phyloP scores from a whole-genome alignment of 495 filamentous ascomycete species.

The Neurospora sublineolata region DNA sequence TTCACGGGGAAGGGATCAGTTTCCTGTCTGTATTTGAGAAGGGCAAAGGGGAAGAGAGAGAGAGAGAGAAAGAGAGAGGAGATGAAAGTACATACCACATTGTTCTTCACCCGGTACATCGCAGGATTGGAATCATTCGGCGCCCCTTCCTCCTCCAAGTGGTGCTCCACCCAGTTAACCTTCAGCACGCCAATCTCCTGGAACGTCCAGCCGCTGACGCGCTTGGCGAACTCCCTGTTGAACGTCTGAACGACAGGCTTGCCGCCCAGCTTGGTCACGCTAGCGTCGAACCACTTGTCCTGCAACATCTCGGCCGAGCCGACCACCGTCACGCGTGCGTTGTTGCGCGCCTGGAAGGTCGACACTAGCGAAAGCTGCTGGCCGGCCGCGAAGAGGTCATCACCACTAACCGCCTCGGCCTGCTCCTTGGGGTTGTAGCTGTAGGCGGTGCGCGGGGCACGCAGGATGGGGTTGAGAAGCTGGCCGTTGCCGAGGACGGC shows the following conservation, averaged over 20 bases:
- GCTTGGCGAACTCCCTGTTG: constrained; percentile 78
- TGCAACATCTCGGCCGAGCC: constrained; percentile 79
- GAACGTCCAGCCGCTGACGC: constrained; percentile 82
- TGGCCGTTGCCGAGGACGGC: constrained; percentile 67
- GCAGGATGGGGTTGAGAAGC: constrained; percentile 69
- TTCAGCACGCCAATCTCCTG: constrained; percentile 83
- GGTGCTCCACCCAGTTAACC: constrained; percentile 73
- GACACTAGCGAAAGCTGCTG: constrained; percentile 72
- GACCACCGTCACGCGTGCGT: constrained; percentile 76
- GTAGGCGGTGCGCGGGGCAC: constrained; percentile 74
- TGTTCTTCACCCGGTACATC: constrained; percentile 95
- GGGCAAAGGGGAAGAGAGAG: neutral
- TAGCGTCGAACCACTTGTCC: constrained; percentile 80
- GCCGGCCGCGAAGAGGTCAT: constrained; percentile 74
- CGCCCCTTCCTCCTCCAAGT: constrained; percentile 45
- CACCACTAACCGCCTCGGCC: constrained; percentile 36
- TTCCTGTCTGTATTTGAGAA: neutral
- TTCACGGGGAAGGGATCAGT: neutral
- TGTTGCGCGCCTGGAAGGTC: constrained; percentile 82
- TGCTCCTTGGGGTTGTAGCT: constrained; percentile 92
- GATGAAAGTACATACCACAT: constrained; percentile 54
- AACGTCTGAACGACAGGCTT: constrained; percentile 44
- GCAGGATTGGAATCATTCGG: constrained; percentile 58
- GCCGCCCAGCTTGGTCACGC: constrained; percentile 51
- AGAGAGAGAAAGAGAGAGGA: constrained; percentile 12